A percentile compares a stretch with the other conserved stretches of the same genome.
Conservation (phyloP, 2,329 filamentous ascomycete species). For the Drechslerella dactyloides region DNA sequence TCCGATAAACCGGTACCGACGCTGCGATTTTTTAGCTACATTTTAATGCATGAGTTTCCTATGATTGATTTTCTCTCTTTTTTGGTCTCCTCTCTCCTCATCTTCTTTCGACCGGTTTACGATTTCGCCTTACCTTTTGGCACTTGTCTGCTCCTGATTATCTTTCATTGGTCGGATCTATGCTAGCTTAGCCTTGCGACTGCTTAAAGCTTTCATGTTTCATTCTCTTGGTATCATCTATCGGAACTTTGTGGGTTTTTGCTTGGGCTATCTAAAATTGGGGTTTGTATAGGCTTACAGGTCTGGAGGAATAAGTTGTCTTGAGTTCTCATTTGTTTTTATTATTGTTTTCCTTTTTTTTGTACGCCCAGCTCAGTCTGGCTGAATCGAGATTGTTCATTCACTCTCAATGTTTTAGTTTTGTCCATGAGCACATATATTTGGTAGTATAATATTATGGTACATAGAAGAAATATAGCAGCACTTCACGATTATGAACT, state of each 20-base stretch:
- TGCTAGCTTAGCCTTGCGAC: constrained; percentile 1
- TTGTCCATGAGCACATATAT: too few species aligned
- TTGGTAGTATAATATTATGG: too few species aligned
- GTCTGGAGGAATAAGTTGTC: constrained; percentile 1
- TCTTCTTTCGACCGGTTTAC: not conserved
- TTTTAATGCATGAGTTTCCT: not conserved
- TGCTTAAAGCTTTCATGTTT: not conserved
- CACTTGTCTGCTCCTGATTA: too few species aligned
- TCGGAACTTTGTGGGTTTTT: not conserved
- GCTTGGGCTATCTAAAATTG: not conserved
- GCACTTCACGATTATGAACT: too few species aligned
- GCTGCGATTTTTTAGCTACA: not conserved
- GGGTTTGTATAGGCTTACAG: not conserved
- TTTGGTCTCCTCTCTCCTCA: not conserved
- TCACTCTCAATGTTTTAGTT: too few species aligned
- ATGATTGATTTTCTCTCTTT: too few species aligned
- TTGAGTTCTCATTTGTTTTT: too few species aligned
- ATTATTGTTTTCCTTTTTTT: not conserved
- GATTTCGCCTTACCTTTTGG: not conserved
- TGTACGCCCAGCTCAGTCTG: not conserved
- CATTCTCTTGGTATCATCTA: not conserved
- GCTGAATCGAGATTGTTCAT: too few species aligned
- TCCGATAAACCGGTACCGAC: not conserved
- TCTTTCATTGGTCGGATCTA: not conserved
- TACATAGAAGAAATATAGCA: too few species aligned